These are phyloP conservation scores for Triadica sebifera DNA, from an alignment of 345 rosid genomes.

Conservation along the genomic window DNA sequence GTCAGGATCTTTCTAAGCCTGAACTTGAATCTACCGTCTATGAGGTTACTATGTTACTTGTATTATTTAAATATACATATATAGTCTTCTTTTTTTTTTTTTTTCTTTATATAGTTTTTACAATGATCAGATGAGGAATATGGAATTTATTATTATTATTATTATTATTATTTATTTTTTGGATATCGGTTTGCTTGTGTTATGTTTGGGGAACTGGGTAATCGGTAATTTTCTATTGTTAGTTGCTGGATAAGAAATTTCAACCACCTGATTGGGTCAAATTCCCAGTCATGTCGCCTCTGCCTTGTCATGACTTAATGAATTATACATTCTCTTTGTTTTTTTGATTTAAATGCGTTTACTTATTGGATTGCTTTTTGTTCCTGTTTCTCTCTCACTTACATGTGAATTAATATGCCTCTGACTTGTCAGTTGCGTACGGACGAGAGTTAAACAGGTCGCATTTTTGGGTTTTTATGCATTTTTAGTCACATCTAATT, in stretches of 20 bases:
- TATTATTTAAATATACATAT: too few species aligned
- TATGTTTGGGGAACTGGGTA: neutral
- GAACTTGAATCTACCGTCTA: slow-evolving; percentile 64
- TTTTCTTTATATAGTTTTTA: too few species aligned
- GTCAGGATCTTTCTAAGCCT: slow-evolving; percentile 74
- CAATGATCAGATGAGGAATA: neutral
- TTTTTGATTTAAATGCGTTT: neutral
- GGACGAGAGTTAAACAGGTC: neutral
- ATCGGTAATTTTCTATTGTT: neutral
- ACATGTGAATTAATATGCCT: neutral
- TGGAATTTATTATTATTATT: too few species aligned
- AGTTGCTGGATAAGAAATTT: neutral
- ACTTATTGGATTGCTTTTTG: neutral
- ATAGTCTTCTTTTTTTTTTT: too few species aligned
- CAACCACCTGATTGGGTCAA: neutral
- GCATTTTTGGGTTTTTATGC: neutral
- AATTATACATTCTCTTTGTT: neutral
- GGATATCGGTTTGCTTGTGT: neutral
- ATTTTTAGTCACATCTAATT: neutral
- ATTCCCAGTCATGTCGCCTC: neutral
- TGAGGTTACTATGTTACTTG: slow-evolving; percentile 49
- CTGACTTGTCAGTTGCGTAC: neutral
- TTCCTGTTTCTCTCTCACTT: neutral
- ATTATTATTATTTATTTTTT: too few species aligned
- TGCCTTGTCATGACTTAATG: neutral